Base-by-base conservation (phyloP, 2,329 filamentous ascomycete genomes). In the Basipetospora chlamydospora region DNA sequence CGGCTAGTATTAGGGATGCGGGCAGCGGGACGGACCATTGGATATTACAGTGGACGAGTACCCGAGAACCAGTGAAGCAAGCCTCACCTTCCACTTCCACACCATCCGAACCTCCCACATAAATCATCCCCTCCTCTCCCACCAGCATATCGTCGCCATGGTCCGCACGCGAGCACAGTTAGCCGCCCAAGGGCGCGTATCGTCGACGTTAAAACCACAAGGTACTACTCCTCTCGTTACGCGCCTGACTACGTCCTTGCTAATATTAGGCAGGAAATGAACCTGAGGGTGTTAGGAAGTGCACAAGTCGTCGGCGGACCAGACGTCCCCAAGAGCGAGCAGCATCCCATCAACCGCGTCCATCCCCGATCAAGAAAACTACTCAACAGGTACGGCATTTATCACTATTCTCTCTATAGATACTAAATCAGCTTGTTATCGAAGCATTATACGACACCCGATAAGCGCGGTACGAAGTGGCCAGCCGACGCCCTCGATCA, bases 161-260 rank as follows among this genome's bases (percentile, higher is more conserved):
- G 39, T 28, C n/a, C 33, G 20, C 25, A 40, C 41, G 28, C 35
- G 28, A 38, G 41, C 31, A 17, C 35, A 38, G 23, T 34, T 25
- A 20, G 38, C 38, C 23, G 34, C 31, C 25, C 34, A 26, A 17
- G 22, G 22, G n/a, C 26, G 13, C 31, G 6, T 28, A 36, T 29
- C 33, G 30, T 37, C 30, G 13, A 32, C 29, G 32, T 26, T 23
- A 32, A 40, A 34, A 18, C 26, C 33, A 34, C 29, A 30, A 40
- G 29, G 35, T 40, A 34, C n/a, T n/a, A n/a, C n/a, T 28, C 33
- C 13, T 37, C 28, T 37, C 16, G 23, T 37, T 15, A 40, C 29
- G 26, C 38, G 33, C 38, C 23, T 29, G 33, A 29, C n/a, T 23
- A 37, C 30, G 33, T 18, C 26, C 16, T 37, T n/a, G 28, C 38